Base-by-base conservation (phyloP, 2,329 filamentous ascomycete genomes). In the Fusarium poae region DNA sequence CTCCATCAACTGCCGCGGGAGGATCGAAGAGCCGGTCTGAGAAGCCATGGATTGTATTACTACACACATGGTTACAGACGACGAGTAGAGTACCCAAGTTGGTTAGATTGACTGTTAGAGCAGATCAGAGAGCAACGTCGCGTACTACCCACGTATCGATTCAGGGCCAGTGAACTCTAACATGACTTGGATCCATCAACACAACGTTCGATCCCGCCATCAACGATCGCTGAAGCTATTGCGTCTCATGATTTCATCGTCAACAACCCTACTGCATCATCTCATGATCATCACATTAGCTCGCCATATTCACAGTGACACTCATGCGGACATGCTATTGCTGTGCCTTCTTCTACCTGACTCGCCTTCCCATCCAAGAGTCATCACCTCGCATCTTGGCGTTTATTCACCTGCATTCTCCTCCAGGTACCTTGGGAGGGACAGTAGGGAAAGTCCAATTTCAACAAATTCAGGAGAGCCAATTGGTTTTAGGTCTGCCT, bases 401-500 rank as follows among this genome's bases (percentile, higher is more conserved):
- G 35, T 32, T 49, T n/a, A 35, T 39, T 67, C 16, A 39, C 32
- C 18, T 50, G 57, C 52, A 49, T 46, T 12, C 55, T 48, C 29
- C 39, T 48, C 6, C 27, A 37, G 15, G 4, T 27, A 25, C 5
- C 2, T 30, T 30, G 5, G 29, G 29, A 30, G 11, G 29, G 4
- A 30, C 29, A 27, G 32, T 39, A 20, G 12, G 35, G n/a, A 12
- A 39, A 27, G 50, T 44, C 62, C 62, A 63, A 74, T 72, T 68
- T 73, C 15, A 51, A 23, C 32, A 40, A 51, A 29, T 40, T 51
- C 58, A 52, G 48, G 54, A 25, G 40, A 59, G 35, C 70, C 70
- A 74, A 74, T 74, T 74, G 32, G 52, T 63, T 42, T 29, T 40
- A 46, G 12, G 34, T 30, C 30, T 52, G 35, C 29, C 43, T 60